Evolutionary conservation across 108 stramenopile genomes (phyloP).

Genomic region (Craspedostauros australis): DNA sequence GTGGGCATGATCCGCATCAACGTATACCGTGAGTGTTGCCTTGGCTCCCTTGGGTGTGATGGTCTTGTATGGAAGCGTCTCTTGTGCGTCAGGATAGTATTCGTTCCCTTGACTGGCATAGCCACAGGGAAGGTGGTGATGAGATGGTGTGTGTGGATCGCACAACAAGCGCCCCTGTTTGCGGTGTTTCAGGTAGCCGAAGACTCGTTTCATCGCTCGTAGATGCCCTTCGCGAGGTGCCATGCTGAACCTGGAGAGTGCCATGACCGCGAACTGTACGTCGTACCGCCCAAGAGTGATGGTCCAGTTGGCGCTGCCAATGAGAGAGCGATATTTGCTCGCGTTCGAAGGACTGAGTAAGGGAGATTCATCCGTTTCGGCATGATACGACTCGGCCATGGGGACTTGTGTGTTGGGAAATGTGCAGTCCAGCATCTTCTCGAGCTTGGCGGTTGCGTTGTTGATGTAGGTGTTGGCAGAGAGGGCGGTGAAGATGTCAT

Average conservation of each 20-base stretch:
- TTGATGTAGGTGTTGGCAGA: neutral
- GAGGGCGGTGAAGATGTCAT: neutral
- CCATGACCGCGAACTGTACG: constrained; percentile 17
- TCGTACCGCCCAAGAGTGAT: constrained; percentile 30
- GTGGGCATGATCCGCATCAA: too few relatives aligned
- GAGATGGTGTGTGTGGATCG: too few relatives aligned
- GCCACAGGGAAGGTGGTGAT: too few relatives aligned
- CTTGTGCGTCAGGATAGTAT: constrained; percentile 5
- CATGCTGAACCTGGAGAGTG: constrained; percentile 10
- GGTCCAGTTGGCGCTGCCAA: constrained; percentile 19
- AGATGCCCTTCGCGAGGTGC: too few relatives aligned
- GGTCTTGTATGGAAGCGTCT: neutral
- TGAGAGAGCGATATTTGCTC: constrained; percentile 9
- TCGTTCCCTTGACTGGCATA: too few relatives aligned
- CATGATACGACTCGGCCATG: too few relatives aligned
- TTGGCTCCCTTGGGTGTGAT: neutral
- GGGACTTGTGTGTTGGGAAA: neutral
- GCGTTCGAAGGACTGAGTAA: too few relatives aligned
- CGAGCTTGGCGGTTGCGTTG: neutral
- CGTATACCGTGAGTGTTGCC: constrained; percentile 2
- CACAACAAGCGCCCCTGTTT: constrained; percentile 9
- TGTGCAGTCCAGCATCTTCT: neutral
- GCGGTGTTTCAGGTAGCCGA: constrained; percentile 18
- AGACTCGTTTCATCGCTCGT: constrained; percentile 1
- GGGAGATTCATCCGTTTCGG: too few relatives aligned